phyloP scores from a whole-genome alignment of 192 early-diverging fungal species.

The Neocallimastix lanati region DNA sequence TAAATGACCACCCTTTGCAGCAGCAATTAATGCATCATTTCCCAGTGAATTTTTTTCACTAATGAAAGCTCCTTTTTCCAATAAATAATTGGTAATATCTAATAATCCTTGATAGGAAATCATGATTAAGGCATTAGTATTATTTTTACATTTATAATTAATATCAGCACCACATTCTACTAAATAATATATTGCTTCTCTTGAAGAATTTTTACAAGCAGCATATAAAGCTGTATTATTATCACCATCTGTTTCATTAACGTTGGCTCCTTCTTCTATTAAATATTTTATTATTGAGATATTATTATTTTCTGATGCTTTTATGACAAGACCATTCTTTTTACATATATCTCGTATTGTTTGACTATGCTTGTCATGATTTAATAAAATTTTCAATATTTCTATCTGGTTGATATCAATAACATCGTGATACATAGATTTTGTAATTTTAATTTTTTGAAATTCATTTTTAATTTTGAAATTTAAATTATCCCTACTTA shows the following conservation, averaged over 20 bases:
- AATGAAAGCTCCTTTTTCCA: not conserved
- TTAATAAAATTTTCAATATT: not conserved
- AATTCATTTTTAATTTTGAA: not conserved
- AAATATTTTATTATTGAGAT: not conserved
- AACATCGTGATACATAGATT: not conserved
- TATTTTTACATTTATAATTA: not conserved
- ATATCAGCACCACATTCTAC: not conserved
- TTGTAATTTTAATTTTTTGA: not conserved
- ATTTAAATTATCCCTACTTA: too few species aligned
- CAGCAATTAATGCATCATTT: not conserved
- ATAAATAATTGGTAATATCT: not conserved
- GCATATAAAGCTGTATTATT: not conserved
- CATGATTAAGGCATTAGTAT: not conserved
- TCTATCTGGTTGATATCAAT: not conserved
- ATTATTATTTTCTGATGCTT: not conserved
- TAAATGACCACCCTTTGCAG: not conserved
- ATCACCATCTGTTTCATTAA: not conserved
- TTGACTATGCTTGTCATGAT: not conserved
- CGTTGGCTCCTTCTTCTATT: not conserved
- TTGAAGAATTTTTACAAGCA: not conserved
- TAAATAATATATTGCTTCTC: not conserved
- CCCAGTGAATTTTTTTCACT: not conserved
- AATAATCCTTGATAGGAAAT: not conserved
- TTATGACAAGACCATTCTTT: not conserved
- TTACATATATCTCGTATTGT: not conserved